Evolutionary conservation across 257 asterid genomes (phyloP).

Genomic region (Mitragyna speciosa): DNA sequence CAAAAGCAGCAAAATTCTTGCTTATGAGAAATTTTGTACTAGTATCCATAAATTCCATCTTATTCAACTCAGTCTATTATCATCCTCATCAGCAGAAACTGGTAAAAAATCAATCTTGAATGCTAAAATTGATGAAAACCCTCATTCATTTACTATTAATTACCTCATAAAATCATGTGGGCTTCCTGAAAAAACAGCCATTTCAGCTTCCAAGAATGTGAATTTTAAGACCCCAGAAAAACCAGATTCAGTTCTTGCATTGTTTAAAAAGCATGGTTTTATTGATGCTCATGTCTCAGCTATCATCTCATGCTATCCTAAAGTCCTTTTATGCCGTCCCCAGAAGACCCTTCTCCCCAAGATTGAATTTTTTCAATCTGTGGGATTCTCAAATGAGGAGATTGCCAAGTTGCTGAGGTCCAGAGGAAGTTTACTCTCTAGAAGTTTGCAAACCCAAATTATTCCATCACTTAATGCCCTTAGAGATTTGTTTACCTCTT

Average conservation of each 20-base stretch:
- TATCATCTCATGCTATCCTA: constrained; percentile 6
- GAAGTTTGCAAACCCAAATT: constrained; percentile 21
- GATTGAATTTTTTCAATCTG: constrained; percentile 26
- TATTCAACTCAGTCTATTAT: constrained; percentile 3
- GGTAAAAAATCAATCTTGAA: background rate
- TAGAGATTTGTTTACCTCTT: background rate
- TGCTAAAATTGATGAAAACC: background rate
- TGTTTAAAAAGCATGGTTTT: constrained; percentile 5
- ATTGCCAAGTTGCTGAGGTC: background rate
- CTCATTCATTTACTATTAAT: constrained; percentile 5
- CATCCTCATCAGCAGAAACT: background rate
- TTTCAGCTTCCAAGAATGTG: constrained; percentile 15
- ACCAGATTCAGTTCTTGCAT: constrained; percentile 1
- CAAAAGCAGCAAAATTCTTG: background rate
- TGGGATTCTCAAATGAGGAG: constrained; percentile 19
- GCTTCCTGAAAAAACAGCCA: constrained; percentile 24
- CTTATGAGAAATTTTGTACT: background rate
- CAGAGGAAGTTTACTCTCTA: background rate
- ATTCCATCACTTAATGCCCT: constrained; percentile 21
- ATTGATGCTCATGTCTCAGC: constrained; percentile 6
- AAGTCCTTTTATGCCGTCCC: constrained; percentile 10
- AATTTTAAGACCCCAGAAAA: constrained; percentile 20
- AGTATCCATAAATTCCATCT: background rate
- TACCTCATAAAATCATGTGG: constrained; percentile 26
- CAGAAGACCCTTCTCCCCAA: constrained; percentile 24